A percentile compares a stretch with the other conserved stretches of the same genome.
These are phyloP conservation scores for Colletotrichum liriopes DNA, from an alignment of 2,329 filamentous ascomycete genomes.

Conservation along the genomic window DNA sequence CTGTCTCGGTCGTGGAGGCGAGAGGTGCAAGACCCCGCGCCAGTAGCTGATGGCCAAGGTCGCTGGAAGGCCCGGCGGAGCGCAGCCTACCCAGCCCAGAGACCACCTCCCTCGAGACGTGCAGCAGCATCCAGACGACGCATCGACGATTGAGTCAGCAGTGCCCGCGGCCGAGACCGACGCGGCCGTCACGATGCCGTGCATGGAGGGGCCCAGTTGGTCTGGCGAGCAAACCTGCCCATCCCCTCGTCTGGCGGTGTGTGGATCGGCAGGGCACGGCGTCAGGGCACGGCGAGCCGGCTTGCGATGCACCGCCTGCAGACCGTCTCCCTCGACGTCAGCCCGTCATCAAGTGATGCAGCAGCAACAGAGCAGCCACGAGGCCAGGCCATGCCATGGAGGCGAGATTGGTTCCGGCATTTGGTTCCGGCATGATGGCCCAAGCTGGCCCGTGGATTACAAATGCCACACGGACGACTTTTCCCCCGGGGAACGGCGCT, in stretches of 20 bases:
- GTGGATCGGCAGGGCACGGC: background rate
- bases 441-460: background rate
- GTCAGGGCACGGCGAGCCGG: too few species aligned
- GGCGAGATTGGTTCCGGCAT: too few species aligned
- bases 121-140: background rate
- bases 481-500: background rate
- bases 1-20: too few species aligned
- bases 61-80: too few species aligned
- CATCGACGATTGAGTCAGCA: background rate
- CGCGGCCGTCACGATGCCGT: background rate
- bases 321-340: background rate
- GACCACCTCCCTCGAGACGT: background rate
- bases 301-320: too few species aligned
- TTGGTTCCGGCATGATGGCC: too few species aligned
- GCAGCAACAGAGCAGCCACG: background rate
- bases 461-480: background rate
- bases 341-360: background rate
- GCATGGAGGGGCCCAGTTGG: background rate
- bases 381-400: background rate
- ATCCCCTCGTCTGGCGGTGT: background rate
- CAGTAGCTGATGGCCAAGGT: too few species aligned
- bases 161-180: background rate
- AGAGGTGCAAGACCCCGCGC: too few species aligned
- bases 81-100: too few species aligned
- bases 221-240: background rate